A percentile compares a stretch with the other conserved stretches of the same genome.
phyloP scores from a whole-genome alignment of 2,329 filamentous ascomycete species.

The Penicillium capsulatum region DNA sequence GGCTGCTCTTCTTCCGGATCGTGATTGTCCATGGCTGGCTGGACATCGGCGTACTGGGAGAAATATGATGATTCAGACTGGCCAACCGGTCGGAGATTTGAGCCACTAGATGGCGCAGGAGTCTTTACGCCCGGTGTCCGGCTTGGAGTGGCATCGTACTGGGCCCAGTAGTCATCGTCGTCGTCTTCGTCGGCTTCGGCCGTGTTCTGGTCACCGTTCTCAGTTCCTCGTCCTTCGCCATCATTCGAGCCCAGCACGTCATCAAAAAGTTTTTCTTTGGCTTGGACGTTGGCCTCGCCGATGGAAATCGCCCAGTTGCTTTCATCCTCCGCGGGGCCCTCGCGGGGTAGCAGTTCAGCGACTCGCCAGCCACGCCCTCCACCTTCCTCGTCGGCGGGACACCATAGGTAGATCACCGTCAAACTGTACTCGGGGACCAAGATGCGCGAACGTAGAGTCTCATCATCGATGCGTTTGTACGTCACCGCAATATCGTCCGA shows the following conservation, averaged over 20 bases:
- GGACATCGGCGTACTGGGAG: slow-evolving; percentile 58
- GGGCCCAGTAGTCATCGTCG: slow-evolving; percentile 62
- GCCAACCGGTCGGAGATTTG: slow-evolving; percentile 25
- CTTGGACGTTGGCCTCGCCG: slow-evolving; percentile 51
- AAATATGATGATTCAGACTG: slow-evolving; percentile 58
- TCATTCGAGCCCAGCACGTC: slow-evolving; percentile 31
- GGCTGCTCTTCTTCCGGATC: slow-evolving; percentile 55
- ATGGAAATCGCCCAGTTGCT: slow-evolving; percentile 52
- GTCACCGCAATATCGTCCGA: slow-evolving; percentile 53
- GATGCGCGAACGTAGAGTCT: slow-evolving; percentile 57
- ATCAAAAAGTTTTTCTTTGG: slow-evolving; percentile 33
- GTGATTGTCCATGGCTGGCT: slow-evolving; percentile 60
- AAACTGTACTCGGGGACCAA: slow-evolving; percentile 54
- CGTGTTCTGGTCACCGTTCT: background rate
- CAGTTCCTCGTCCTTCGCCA: background rate
- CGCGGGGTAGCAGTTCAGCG: slow-evolving; percentile 54
- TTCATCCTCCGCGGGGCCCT: slow-evolving; percentile 47
- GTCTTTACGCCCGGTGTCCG: slow-evolving; percentile 46
- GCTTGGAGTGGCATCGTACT: slow-evolving; percentile 56
- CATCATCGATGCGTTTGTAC: slow-evolving; percentile 58
- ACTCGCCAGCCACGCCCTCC: slow-evolving; percentile 54
- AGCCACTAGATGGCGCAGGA: slow-evolving; percentile 27
- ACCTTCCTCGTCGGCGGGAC: slow-evolving; percentile 53
- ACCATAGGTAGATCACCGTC: slow-evolving; percentile 58
- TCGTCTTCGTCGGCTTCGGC: slow-evolving; percentile 49